phyloP scores from a whole-genome alignment of 2,329 filamentous ascomycete genomes.

The Orbilia oligospora region DNA sequence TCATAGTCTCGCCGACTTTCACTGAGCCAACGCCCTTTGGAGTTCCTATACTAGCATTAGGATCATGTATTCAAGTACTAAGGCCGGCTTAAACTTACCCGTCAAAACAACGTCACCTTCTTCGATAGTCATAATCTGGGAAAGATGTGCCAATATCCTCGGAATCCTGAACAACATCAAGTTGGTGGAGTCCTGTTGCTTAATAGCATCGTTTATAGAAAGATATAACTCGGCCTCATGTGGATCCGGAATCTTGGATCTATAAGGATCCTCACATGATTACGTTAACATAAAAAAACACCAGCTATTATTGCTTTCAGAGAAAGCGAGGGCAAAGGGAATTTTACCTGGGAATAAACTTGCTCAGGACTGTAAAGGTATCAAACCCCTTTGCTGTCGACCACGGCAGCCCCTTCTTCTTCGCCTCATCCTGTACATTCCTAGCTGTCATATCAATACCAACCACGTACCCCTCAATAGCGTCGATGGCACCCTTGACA shows the following conservation, averaged over 20 bases:
- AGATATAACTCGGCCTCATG: conserved; percentile 90
- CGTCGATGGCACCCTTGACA: conserved; percentile 68
- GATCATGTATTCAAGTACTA: neutral
- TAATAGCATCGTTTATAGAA: conserved; percentile 82
- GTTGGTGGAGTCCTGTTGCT: conserved; percentile 89
- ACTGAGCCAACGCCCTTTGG: conserved; percentile 95
- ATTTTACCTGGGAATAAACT: conserved; percentile 78
- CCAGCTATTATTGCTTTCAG: neutral
- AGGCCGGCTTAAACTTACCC: conserved; percentile 31
- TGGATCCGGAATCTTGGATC: conserved; percentile 82
- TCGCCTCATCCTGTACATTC: conserved; percentile 95
- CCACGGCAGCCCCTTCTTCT: conserved; percentile 97
- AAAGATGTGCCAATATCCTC: conserved; percentile 88
- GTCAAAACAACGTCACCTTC: conserved; percentile 93
- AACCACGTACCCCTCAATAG: conserved; percentile 80
- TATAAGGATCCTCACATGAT: neutral
- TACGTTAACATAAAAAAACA: neutral
- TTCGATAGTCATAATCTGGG: conserved; percentile 92
- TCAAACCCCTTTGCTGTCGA: conserved; percentile 97
- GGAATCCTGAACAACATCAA: conserved; percentile 96
- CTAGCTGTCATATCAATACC: conserved; percentile 98
- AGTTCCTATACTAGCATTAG: conserved; percentile 74
- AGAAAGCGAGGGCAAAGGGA: neutral
- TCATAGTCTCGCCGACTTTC: conserved; percentile 87
- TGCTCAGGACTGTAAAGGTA: conserved; percentile 91